These are phyloP conservation scores for Leccinum uliginosum DNA, from an alignment of 768 basidiomycete species.

Conservation along the genomic window DNA sequence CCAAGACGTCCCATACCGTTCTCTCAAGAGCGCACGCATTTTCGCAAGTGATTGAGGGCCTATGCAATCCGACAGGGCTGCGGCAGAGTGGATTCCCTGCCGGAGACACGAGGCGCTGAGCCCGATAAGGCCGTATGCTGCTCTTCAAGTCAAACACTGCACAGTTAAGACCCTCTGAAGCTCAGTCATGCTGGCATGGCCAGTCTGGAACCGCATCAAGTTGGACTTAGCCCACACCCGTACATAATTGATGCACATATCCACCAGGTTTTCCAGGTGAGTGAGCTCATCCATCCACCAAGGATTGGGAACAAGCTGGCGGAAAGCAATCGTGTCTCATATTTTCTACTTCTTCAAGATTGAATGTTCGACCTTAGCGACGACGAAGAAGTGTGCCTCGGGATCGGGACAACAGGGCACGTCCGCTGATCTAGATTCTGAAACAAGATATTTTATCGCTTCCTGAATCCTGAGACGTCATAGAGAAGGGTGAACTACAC, in stretches of 20 bases:
- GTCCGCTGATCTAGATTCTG: constrained; percentile 58
- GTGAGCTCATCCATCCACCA: constrained; percentile 41
- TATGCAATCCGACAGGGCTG: no score
- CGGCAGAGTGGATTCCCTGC: no score
- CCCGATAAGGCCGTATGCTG: constrained; percentile 46
- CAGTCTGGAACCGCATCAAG: constrained; percentile 41
- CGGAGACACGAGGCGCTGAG: no score
- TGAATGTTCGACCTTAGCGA: constrained; percentile 7
- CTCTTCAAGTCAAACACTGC: constrained; percentile 43
- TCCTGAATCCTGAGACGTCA: neutral
- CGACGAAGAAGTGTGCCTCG: constrained; percentile 33
- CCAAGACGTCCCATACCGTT: no score
- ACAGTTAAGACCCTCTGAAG: constrained; percentile 40
- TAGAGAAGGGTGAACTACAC: constrained; percentile 22
- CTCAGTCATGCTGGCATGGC: constrained; percentile 41
- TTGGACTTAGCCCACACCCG: constrained; percentile 49
- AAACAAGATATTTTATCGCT: neutral
- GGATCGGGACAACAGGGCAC: constrained; percentile 36
- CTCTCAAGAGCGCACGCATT: no score
- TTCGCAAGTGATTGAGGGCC: no score
- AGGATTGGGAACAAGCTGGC: constrained; percentile 35
- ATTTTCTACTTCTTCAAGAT: constrained; percentile 12
- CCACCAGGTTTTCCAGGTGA: constrained; percentile 39
- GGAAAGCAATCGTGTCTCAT: constrained; percentile 22
- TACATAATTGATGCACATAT: constrained; percentile 44